Conservation (phyloP, 148 eudicot species). For the Agrostemma githago region DNA sequence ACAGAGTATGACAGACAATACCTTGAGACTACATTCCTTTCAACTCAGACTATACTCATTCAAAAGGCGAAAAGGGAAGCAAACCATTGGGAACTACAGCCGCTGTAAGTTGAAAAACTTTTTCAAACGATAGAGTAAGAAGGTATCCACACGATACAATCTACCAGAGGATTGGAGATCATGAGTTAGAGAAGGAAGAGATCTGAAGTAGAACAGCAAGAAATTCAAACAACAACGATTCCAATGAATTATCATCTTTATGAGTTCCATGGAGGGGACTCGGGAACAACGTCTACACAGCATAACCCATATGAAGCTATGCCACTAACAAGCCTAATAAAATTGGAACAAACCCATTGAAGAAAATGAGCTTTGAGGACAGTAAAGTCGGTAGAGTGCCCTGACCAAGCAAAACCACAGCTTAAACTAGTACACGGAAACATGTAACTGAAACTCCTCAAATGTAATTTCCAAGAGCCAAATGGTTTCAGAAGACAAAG, state of each 20-base stretch:
- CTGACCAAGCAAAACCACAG: background rate
- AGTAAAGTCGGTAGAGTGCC: background rate
- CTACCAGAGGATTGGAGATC: background rate
- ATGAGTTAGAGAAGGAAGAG: slow-evolving; percentile 8
- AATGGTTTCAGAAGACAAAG: too few relatives aligned
- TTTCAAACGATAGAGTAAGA: background rate
- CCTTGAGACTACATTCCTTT: slow-evolving; percentile 1
- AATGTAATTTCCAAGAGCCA: background rate
- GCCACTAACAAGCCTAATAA: background rate
- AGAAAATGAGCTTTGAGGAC: background rate
- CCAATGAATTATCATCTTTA: background rate
- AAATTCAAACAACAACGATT: background rate
- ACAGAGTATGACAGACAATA: background rate
- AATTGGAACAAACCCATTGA: background rate
- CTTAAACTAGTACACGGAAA: background rate
- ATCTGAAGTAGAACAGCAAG: background rate
- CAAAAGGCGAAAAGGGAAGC: background rate
- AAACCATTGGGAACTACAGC: background rate
- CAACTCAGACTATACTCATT: background rate
- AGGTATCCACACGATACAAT: background rate
- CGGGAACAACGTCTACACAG: background rate
- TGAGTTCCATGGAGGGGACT: background rate
- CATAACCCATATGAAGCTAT: background rate
- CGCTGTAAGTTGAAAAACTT: background rate
- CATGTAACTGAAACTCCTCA: background rate